These are phyloP conservation scores for Alternaria brassicicola DNA, from an alignment of 2,329 filamentous ascomycete genomes.

Conservation along the genomic window DNA sequence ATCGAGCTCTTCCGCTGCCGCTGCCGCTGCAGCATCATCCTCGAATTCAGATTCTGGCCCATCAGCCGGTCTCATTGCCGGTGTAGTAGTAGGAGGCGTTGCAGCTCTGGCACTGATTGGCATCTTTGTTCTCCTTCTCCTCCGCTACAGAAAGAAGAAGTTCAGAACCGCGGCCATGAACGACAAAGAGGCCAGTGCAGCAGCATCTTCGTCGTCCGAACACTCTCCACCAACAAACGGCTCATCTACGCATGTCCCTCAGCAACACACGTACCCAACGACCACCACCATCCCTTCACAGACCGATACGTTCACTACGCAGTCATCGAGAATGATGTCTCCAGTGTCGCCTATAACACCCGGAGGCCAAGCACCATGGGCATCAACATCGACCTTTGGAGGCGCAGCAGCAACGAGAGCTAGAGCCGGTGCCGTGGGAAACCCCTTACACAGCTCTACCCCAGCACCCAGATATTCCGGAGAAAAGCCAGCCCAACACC, in stretches of 20 bases:
- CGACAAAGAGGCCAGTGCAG: constrained; percentile 3
- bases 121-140: constrained; percentile 18
- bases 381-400: background rate
- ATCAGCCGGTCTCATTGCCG: constrained; percentile 17
- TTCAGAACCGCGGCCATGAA: background rate
- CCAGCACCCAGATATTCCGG: background rate
- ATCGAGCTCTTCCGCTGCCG: background rate
- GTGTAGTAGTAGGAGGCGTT: constrained; percentile 16
- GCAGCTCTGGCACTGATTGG: constrained; percentile 16
- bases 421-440: background rate
- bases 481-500: constrained; percentile 7
- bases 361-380: constrained; percentile 2
- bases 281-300: background rate
- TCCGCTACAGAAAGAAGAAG: constrained; percentile 14
- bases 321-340: background rate
- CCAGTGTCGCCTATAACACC: background rate
- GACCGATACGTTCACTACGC: background rate
- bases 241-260: background rate
- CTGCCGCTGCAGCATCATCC: background rate
- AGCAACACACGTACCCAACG: background rate
- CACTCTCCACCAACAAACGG: background rate
- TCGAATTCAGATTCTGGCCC: constrained; percentile 1
- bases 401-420: background rate
- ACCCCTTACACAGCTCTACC: background rate
- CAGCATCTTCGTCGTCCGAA: background rate